Conservation (phyloP, 805 yeast genomes). For the Suhomyces prunicola region DNA sequence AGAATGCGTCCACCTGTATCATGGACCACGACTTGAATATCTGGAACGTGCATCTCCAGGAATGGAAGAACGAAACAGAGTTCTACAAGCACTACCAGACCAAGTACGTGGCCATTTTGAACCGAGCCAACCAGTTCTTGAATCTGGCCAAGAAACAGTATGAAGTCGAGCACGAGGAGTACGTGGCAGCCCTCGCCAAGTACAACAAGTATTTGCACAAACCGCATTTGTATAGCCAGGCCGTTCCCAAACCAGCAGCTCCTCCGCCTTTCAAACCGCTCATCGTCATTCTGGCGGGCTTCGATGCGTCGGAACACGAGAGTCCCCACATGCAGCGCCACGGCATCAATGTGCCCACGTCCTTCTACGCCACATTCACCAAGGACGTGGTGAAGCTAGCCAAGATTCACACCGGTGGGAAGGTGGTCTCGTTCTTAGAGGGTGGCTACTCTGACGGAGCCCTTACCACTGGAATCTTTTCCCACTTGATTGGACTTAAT, state of each 20-base stretch:
- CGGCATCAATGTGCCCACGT: slow-evolving; percentile 75
- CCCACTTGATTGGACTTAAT: slow-evolving; percentile 73
- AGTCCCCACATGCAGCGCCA: slow-evolving; percentile 84
- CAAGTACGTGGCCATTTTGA: slow-evolving; percentile 58
- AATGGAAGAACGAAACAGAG: slow-evolving; percentile 60
- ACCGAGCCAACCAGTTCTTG: slow-evolving; percentile 65
- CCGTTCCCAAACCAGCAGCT: slow-evolving; percentile 28
- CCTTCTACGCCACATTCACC: slow-evolving; percentile 70
- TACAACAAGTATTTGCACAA: slow-evolving; percentile 31
- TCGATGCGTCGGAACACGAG: slow-evolving; percentile 83
- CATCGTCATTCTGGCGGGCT: slow-evolving; percentile 80
- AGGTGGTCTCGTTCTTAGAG: slow-evolving; percentile 66
- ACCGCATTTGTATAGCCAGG: slow-evolving; percentile 28
- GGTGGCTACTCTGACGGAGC: slow-evolving; percentile 90
- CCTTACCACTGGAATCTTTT: slow-evolving; percentile 70
- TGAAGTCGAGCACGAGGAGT: slow-evolving; percentile 32
- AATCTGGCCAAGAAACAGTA: slow-evolving; percentile 45
- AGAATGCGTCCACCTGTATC: slow-evolving; percentile 75
- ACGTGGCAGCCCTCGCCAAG: slow-evolving; percentile 22
- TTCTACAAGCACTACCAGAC: slow-evolving; percentile 60
- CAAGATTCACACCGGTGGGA: slow-evolving; percentile 57
- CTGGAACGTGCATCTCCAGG: slow-evolving; percentile 80
- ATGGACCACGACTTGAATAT: slow-evolving; percentile 73
- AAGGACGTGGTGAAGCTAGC: slow-evolving; percentile 70
- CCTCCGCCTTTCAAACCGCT: slow-evolving; percentile 44